These are phyloP conservation scores for Helichrysum umbraculigerum DNA, from an alignment of 129 eudicot genomes.

Conservation along the genomic window DNA sequence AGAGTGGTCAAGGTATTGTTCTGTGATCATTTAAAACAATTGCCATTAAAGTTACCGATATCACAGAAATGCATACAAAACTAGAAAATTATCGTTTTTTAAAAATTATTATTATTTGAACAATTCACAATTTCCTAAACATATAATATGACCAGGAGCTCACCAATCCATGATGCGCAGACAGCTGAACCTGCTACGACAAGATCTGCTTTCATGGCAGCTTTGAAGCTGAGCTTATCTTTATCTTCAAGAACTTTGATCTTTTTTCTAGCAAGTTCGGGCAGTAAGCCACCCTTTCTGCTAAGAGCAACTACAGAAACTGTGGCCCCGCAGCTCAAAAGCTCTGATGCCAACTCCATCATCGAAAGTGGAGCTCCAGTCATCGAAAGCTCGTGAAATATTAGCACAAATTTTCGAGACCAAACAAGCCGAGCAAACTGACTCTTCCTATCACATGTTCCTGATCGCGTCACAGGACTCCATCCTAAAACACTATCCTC, in stretches of 20 bases:
- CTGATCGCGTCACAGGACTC: conserved; percentile 85
- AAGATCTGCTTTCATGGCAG: conserved; percentile 93
- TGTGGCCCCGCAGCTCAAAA: conserved; percentile 96
- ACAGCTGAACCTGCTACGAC: conserved; percentile 97
- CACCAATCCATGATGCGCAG: conserved; percentile 98
- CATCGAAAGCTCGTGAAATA: conserved; percentile 95
- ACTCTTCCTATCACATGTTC: conserved; percentile 91
- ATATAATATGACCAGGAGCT: conserved; percentile 18
- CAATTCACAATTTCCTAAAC: not conserved
- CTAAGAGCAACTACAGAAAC: conserved; percentile 86
- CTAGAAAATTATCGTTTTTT: not conserved
- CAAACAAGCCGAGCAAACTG: conserved; percentile 91
- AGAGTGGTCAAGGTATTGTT: conserved; percentile 71
- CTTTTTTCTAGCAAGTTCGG: conserved; percentile 77
- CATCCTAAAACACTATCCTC: conserved; percentile 83
- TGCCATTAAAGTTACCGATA: not conserved
- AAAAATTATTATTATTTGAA: not conserved
- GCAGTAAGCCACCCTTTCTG: conserved; percentile 84
- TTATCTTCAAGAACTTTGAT: conserved; percentile 88
- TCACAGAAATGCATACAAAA: not conserved
- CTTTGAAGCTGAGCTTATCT: conserved; percentile 75
- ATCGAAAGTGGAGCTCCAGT: conserved; percentile 99
- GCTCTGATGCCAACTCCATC: conserved; percentile 97
- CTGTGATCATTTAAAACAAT: conserved; percentile 42
- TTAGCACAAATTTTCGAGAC: conserved; percentile 83